Conservation (phyloP, 306 rosid genomes). For the Fragaria vesca region DNA sequence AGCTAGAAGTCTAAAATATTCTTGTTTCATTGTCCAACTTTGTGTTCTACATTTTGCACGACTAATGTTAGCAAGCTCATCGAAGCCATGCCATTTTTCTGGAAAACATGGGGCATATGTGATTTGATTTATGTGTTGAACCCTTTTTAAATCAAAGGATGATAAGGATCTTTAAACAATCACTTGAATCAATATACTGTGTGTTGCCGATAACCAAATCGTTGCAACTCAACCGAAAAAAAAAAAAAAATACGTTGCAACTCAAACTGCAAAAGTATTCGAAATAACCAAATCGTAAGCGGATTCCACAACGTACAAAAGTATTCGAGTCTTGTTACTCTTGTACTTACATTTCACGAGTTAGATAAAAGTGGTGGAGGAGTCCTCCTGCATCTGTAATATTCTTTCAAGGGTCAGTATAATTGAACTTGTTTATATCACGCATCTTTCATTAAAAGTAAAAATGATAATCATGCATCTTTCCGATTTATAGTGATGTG, state of each 20-base stretch:
- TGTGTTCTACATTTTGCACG: background rate
- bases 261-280: no score
- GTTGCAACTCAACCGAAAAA: no score
- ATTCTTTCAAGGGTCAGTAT: background rate
- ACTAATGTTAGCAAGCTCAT: background rate
- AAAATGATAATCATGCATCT: background rate
- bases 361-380: no score
- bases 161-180: background rate
- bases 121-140: background rate
- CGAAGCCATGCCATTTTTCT: no score
- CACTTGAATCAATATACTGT: background rate
- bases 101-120: no score
- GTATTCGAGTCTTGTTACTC: no score
- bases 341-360: no score
- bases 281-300: no score
- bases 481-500: background rate
- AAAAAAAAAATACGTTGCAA: no score
- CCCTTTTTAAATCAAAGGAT: background rate
- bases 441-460: background rate
- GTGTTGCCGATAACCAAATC: background rate
- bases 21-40: background rate
- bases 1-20: background rate
- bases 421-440: background rate
- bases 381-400: no score
- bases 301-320: no score